Conservation (phyloP, 495 filamentous ascomycete genomes). For the Talaromyces thailandensis region DNA sequence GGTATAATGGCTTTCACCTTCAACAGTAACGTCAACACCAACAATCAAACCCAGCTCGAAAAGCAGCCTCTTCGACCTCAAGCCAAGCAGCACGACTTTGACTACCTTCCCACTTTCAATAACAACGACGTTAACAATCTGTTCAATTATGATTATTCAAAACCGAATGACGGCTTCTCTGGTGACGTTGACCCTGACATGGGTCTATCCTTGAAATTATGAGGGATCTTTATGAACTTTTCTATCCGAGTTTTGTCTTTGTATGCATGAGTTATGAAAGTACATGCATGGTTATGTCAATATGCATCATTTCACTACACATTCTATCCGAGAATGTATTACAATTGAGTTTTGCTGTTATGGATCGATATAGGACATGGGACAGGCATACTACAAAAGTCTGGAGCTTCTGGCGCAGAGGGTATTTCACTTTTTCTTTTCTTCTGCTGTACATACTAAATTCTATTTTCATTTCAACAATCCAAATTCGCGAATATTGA, state of each 20-base stretch:
- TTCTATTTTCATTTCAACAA: neutral
- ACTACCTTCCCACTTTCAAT: neutral
- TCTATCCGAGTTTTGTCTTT: neutral
- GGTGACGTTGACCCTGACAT: constrained; percentile 3
- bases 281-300: neutral
- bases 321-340: constrained; percentile 1
- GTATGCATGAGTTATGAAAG: neutral
- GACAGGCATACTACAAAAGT: constrained; percentile 1
- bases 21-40: neutral
- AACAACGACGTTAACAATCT: neutral
- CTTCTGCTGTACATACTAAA: neutral
- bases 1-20: neutral
- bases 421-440: neutral
- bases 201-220: constrained; percentile 1
- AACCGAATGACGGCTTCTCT: neutral
- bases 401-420: neutral
- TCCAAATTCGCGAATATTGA: neutral
- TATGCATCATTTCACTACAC: neutral
- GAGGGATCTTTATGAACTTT: neutral
- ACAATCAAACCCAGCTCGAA: neutral
- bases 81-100: neutral
- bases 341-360: neutral
- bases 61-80: neutral
- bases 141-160: neutral
- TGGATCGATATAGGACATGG: neutral